Evolutionary conservation across 169 alveolate genomes (phyloP).

Genomic region (Plasmodium coatneyi): DNA sequence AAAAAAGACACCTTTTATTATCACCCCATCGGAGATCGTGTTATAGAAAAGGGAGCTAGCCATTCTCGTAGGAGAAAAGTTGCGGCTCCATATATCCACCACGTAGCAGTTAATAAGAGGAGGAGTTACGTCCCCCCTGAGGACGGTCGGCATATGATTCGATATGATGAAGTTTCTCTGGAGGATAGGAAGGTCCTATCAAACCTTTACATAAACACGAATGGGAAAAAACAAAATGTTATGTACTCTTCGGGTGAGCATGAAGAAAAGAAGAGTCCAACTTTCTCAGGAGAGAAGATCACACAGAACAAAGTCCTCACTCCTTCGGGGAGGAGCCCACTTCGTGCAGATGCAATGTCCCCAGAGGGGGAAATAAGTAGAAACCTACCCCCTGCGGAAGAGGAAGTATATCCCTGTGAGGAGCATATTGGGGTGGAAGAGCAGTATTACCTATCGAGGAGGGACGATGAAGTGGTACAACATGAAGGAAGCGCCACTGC

Average conservation of each 20-base stretch:
- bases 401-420: neutral
- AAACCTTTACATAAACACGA: slow-evolving; percentile 20
- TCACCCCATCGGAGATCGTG: neutral
- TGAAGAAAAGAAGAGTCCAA: neutral
- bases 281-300: neutral
- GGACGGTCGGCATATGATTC: slow-evolving; percentile 6
- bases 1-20: neutral
- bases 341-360: neutral
- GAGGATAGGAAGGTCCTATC: slow-evolving; percentile 19
- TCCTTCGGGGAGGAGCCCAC: neutral
- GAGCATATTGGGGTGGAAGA: neutral
- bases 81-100: neutral
- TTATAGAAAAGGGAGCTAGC: slow-evolving; percentile 11
- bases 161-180: slow-evolving; percentile 2
- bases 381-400: neutral
- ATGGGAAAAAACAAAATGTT: neutral
- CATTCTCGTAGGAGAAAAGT: neutral
- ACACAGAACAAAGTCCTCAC: neutral
- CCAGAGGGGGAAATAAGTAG: neutral
- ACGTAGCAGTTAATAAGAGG: neutral
- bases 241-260: neutral
- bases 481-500: neutral
- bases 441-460: neutral
- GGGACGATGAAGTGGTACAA: neutral
- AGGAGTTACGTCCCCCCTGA: neutral